Evolutionary conservation across 2,329 filamentous ascomycete genomes (phyloP).

Genomic region (Talaromyces funiculosus): DNA sequence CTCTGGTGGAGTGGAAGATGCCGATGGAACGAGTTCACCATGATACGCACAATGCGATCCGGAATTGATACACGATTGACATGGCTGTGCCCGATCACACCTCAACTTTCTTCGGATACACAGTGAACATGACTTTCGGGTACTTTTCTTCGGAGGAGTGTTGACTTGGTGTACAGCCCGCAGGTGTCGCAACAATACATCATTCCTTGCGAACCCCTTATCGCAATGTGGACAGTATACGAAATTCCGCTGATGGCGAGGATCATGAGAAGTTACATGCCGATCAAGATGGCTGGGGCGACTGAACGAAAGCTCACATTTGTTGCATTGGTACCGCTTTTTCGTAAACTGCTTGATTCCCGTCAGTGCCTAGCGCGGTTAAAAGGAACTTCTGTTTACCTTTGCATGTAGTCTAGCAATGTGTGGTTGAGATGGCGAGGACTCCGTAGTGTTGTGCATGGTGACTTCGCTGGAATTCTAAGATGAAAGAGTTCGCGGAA

Average conservation of each 20-base stretch:
- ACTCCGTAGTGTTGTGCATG: neutral
- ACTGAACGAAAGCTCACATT: constrained; percentile 1
- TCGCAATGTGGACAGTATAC: neutral
- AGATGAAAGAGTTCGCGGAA: neutral
- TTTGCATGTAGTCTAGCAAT: neutral
- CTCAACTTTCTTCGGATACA: constrained; percentile 2
- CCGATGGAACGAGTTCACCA: neutral
- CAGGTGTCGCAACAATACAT: constrained; percentile 8
- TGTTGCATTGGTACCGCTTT: constrained; percentile 5
- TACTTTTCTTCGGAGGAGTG: neutral
- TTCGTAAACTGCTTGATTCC: neutral
- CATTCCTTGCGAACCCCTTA: constrained; percentile 5
- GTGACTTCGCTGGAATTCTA: neutral
- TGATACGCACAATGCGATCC: neutral
- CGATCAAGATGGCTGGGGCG: constrained; percentile 7
- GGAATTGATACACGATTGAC: neutral
- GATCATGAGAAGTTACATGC: constrained; percentile 2
- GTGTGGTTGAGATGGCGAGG: neutral
- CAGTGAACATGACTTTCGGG: neutral
- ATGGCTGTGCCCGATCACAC: constrained; percentile 7
- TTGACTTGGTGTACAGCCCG: constrained; percentile 4
- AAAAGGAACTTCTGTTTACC: neutral
- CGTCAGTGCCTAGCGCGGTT: neutral
- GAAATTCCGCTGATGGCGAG: neutral
- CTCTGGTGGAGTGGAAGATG: neutral